Percentiles rank a stretch among this genome's conserved stretches.
phyloP scores from a whole-genome alignment of 345 rosid genomes.

The Turnera subulata region DNA sequence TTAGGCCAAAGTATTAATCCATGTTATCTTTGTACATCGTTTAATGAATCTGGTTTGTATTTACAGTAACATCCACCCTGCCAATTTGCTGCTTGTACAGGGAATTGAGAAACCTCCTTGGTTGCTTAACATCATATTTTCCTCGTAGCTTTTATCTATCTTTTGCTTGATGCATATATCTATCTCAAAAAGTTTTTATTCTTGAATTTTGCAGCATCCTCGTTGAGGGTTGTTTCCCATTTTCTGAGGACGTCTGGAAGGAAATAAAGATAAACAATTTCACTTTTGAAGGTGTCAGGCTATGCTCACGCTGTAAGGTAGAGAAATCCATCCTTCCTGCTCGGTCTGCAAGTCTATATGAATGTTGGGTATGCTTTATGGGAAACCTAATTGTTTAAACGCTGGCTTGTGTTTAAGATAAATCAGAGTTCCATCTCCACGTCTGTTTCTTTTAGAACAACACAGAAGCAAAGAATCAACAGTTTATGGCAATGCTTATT shows the following conservation, averaged over 20 bases:
- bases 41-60: not conserved
- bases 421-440: too few species aligned
- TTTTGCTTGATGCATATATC: too few species aligned
- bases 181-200: too few species aligned
- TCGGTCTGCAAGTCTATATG: not conserved
- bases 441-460: too few species aligned
- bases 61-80: not conserved
- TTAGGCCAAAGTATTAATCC: slow-evolving; percentile 76
- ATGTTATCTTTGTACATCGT: not conserved
- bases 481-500: too few species aligned
- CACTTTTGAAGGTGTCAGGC: slow-evolving; percentile 59
- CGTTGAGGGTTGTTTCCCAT: slow-evolving; percentile 77
- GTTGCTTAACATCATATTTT: too few species aligned
- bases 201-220: slow-evolving; percentile 50
- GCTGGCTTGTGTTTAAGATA: too few species aligned
- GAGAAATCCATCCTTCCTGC: slow-evolving; percentile 4
- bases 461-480: too few species aligned
- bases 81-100: not conserved
- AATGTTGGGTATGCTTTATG: not conserved
- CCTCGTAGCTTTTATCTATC: too few species aligned
- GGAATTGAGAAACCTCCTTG: too few species aligned
- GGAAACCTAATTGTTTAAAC: not conserved
- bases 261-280: slow-evolving; percentile 52
- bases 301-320: slow-evolving; percentile 91
- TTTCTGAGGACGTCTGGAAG: slow-evolving; percentile 80